phyloP scores from a whole-genome alignment of 2,329 filamentous ascomycete genomes.

The Talaromyces amestolkiae region DNA sequence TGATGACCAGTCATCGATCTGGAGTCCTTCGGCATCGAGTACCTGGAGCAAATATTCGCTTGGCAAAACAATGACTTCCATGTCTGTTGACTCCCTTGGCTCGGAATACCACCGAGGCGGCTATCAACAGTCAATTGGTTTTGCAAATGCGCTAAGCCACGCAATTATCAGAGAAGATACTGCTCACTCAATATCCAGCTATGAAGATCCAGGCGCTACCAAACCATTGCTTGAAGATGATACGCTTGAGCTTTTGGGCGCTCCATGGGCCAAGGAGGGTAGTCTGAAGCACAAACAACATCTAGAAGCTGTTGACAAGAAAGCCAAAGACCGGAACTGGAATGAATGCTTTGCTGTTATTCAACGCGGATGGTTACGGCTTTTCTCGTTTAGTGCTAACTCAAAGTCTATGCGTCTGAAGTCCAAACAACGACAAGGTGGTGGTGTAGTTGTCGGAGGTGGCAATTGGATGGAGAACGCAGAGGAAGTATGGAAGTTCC shows the following conservation, averaged over 20 bases:
- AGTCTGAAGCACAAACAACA: conserved; percentile 96
- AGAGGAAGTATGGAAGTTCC: conserved; percentile 81
- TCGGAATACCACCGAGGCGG: conserved; percentile 66
- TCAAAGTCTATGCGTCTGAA: conserved; percentile 68
- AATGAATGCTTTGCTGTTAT: conserved; percentile 93
- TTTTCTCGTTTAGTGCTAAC: conserved; percentile 87
- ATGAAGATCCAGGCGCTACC: conserved; percentile 60
- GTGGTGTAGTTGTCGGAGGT: conserved; percentile 75
- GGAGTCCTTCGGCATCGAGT: conserved; percentile 88
- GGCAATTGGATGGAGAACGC: conserved; percentile 99
- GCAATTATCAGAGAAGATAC: conserved; percentile 85
- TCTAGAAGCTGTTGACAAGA: conserved; percentile 83
- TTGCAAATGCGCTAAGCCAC: conserved; percentile 93
- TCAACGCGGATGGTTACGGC: conserved; percentile 86
- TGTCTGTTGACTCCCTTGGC: conserved; percentile 87
- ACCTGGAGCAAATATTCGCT: conserved; percentile 94
- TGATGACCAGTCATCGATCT: conserved; percentile 84
- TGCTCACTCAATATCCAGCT: conserved; percentile 51
- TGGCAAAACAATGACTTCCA: conserved; percentile 83
- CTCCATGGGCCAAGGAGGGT: conserved; percentile 98
- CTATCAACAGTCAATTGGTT: conserved; percentile 94
- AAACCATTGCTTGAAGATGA: conserved; percentile 83
- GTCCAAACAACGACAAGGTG: conserved; percentile 54
- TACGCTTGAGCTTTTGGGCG: conserved; percentile 81
- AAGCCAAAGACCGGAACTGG: conserved; percentile 93